These are phyloP conservation scores for Wickerhamia fluorescens DNA, from an alignment of 805 yeast species.

Conservation along the genomic window DNA sequence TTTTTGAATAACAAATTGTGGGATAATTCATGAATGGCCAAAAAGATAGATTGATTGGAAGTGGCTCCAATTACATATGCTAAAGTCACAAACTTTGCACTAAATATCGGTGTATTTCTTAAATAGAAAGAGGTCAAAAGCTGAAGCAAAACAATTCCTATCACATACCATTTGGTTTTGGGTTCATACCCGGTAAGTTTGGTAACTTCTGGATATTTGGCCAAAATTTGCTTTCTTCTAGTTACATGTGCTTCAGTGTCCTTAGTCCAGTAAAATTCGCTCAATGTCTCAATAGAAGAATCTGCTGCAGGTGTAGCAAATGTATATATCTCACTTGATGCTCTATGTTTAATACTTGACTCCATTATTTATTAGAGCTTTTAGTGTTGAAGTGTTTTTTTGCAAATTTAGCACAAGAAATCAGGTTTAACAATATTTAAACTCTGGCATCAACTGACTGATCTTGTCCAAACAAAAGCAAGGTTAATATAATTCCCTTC, in stretches of 20 bases:
- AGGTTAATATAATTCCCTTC: too few species aligned
- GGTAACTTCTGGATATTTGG: conserved; percentile 70
- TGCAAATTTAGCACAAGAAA: too few species aligned
- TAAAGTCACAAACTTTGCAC: conserved; percentile 47
- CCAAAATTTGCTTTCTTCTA: conserved; percentile 66
- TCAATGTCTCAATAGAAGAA: conserved; percentile 33
- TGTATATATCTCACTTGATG: conserved; percentile 21
- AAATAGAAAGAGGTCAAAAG: conserved; percentile 55
- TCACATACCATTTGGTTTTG: conserved; percentile 67
- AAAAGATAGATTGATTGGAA: conserved; percentile 72
- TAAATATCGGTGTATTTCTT: conserved; percentile 45
- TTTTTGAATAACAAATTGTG: conserved; percentile 80
- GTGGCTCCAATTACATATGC: conserved; percentile 86
- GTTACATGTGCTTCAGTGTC: conserved; percentile 74
- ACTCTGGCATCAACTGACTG: too few species aligned
- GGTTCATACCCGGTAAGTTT: conserved; percentile 85
- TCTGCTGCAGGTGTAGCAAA: conserved; percentile 35
- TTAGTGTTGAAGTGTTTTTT: too few species aligned
- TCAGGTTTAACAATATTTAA: too few species aligned
- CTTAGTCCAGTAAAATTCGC: conserved; percentile 80
- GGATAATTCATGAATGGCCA: conserved; percentile 82
- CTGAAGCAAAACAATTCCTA: conserved; percentile 63
- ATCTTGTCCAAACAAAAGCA: too few species aligned
- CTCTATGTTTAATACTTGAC: conserved; percentile 19
- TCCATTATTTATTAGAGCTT: conserved; percentile 9